A percentile compares a stretch with the other conserved stretches of the same genome.
Conservation (phyloP, 2,329 filamentous ascomycete genomes). For the Cladosporium sp. region DNA sequence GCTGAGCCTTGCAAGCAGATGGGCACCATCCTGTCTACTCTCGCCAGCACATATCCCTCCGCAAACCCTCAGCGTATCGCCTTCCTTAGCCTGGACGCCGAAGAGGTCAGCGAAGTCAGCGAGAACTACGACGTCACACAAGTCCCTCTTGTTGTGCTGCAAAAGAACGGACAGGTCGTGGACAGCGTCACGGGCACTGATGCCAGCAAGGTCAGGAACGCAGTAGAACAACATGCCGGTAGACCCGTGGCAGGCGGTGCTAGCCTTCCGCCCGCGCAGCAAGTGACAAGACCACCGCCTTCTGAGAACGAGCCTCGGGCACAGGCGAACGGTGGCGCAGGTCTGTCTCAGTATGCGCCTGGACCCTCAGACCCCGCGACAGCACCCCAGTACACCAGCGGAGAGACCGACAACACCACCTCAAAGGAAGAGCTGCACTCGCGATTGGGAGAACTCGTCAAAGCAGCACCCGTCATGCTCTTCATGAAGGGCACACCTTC, state of each 20-base stretch:
- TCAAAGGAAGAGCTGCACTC: slow-evolving; percentile 81
- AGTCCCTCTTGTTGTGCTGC: slow-evolving; percentile 84
- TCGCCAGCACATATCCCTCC: slow-evolving; percentile 79
- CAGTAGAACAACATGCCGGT: slow-evolving; percentile 78
- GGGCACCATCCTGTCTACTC: slow-evolving; percentile 76
- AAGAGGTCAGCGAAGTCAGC: slow-evolving; percentile 86
- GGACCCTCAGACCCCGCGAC: slow-evolving; percentile 39
- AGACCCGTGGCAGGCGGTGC: slow-evolving; percentile 33
- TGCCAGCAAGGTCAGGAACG: slow-evolving; percentile 74
- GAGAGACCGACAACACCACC: slow-evolving; percentile 28
- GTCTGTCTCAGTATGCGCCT: slow-evolving; percentile 45
- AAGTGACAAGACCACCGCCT: slow-evolving; percentile 42
- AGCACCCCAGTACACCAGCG: slow-evolving; percentile 44
- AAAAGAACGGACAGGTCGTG: slow-evolving; percentile 69
- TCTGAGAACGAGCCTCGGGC: slow-evolving; percentile 33
- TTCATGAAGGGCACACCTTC: slow-evolving; percentile 98
- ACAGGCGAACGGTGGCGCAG: slow-evolving; percentile 29
- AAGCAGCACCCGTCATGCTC: slow-evolving; percentile 94
- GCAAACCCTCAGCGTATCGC: slow-evolving; percentile 61
- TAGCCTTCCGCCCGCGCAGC: slow-evolving; percentile 40
- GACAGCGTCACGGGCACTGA: slow-evolving; percentile 89
- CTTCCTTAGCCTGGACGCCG: slow-evolving; percentile 90
- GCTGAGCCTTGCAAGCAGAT: slow-evolving; percentile 94
- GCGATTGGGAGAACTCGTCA: slow-evolving; percentile 78
- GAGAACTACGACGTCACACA: slow-evolving; percentile 92